phyloP scores from a whole-genome alignment of 179 eudicot species.

The Patellifolia procumbens region DNA sequence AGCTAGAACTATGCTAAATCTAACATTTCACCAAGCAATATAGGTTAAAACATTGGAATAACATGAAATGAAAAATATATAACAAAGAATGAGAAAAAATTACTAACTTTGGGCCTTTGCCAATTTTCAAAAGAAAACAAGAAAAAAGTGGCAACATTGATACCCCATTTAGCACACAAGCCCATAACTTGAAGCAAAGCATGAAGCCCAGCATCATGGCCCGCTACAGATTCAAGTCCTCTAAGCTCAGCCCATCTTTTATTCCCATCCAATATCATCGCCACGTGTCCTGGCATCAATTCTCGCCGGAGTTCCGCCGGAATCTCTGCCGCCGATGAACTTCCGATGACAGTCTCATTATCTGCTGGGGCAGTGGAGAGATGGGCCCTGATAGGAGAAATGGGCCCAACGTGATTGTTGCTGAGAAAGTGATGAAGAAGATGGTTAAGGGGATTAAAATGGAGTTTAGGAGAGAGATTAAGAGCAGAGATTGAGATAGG shows the following conservation, averaged over 20 bases:
- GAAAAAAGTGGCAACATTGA: constrained; percentile 46
- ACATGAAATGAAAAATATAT: background rate
- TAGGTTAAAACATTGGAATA: background rate
- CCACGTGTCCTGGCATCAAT: constrained; percentile 50
- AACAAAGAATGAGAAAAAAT: background rate
- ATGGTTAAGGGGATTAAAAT: background rate
- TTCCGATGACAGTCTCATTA: background rate
- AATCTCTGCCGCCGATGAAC: background rate
- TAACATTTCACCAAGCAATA: too few relatives aligned
- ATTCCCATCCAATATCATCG: constrained; percentile 56
- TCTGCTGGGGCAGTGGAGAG: background rate
- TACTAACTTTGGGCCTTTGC: constrained; percentile 45
- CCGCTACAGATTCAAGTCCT: constrained; percentile 35
- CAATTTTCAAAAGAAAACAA: constrained; percentile 58
- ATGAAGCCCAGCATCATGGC: constrained; percentile 43
- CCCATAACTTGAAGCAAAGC: constrained; percentile 30
- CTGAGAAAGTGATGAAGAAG: background rate
- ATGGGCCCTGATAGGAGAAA: background rate
- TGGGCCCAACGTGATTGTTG: background rate
- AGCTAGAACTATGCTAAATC: background rate
- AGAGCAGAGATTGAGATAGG: background rate
- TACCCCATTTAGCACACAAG: constrained; percentile 40
- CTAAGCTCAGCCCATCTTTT: constrained; percentile 50
- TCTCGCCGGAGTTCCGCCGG: constrained; percentile 36
- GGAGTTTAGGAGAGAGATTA: background rate